These are phyloP conservation scores for Hordeum marinum DNA, from an alignment of 176 grass and related monocot species.

Conservation along the genomic window DNA sequence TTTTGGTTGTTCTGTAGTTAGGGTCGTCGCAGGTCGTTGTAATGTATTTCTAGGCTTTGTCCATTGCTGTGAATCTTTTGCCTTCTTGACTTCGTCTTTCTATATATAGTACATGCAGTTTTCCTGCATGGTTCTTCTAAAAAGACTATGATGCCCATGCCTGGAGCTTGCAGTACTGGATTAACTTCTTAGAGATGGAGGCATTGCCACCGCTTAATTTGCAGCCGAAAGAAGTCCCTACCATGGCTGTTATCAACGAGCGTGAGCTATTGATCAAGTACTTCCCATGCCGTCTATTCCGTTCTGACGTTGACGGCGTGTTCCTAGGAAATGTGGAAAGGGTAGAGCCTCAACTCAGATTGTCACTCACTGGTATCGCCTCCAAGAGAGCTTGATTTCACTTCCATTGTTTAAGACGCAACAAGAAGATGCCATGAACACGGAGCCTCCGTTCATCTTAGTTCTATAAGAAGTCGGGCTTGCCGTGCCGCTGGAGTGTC, in stretches of 20 bases:
- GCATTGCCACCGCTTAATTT: background rate
- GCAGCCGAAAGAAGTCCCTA: rapidly evolving
- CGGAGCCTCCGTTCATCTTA: background rate
- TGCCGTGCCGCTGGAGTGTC: background rate
- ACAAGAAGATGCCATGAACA: background rate
- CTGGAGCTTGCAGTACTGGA: no score
- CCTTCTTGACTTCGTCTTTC: no score
- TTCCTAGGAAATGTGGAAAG: background rate
- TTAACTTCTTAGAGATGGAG: no score
- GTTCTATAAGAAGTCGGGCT: background rate
- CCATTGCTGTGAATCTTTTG: no score
- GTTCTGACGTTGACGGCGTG: background rate
- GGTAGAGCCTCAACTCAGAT: no score
- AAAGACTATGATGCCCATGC: no score
- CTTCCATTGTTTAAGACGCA: background rate
- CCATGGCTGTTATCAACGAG: background rate
- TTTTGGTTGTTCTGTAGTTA: no score
- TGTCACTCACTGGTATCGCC: background rate
- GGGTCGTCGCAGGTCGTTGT: no score
- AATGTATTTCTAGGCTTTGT: no score
- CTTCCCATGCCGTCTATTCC: background rate
- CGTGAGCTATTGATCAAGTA: background rate
- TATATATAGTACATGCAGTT: no score
- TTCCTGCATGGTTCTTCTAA: no score
- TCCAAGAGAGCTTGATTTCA: background rate